Evolutionary conservation across 352 stramenopile genomes (phyloP).

Genomic region (Globisporangium cylindrosporum): DNA sequence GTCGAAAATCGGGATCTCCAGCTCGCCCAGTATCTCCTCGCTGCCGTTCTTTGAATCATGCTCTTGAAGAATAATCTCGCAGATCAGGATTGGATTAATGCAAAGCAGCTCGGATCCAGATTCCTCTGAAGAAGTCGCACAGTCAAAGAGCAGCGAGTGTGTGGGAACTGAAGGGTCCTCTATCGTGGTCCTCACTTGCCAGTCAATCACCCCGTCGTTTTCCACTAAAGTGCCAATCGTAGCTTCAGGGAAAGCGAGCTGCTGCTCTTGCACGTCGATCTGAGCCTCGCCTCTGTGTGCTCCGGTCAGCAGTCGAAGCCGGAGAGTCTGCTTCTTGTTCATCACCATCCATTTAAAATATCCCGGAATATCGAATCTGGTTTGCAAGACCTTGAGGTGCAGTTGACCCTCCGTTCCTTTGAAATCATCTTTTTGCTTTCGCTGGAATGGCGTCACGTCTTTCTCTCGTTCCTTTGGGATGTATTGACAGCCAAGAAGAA

Average conservation of each 20-base stretch:
- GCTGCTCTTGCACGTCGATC: neutral
- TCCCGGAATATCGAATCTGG: conserved; percentile 19
- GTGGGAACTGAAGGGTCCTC: neutral
- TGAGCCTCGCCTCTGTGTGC: neutral
- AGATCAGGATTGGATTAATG: conserved; percentile 30
- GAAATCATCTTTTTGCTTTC: conserved; percentile 1
- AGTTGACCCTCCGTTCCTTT: conserved; percentile 21
- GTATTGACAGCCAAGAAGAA: conserved; percentile 45
- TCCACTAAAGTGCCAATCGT: conserved; percentile 3
- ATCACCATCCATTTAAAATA: conserved; percentile 22
- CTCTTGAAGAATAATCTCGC: conserved; percentile 22
- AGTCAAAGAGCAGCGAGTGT: conserved; percentile 13
- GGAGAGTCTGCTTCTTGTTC: conserved; percentile 15
- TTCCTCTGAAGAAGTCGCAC: neutral
- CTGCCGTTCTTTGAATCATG: neutral
- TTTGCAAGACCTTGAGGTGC: conserved; percentile 30
- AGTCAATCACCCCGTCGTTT: conserved; percentile 14
- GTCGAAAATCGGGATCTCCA: conserved; percentile 47
- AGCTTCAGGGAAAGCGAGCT: conserved; percentile 2
- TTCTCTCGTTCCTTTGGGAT: conserved; percentile 24
- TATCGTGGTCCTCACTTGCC: neutral
- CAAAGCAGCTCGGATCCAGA: neutral
- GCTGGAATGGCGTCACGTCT: conserved; percentile 12
- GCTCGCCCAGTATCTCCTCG: conserved; percentile 15
- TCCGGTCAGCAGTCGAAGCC: conserved; percentile 16